These are phyloP conservation scores for Thraustochytrium sp. DNA, from an alignment of 352 stramenopile genomes.

Conservation along the genomic window DNA sequence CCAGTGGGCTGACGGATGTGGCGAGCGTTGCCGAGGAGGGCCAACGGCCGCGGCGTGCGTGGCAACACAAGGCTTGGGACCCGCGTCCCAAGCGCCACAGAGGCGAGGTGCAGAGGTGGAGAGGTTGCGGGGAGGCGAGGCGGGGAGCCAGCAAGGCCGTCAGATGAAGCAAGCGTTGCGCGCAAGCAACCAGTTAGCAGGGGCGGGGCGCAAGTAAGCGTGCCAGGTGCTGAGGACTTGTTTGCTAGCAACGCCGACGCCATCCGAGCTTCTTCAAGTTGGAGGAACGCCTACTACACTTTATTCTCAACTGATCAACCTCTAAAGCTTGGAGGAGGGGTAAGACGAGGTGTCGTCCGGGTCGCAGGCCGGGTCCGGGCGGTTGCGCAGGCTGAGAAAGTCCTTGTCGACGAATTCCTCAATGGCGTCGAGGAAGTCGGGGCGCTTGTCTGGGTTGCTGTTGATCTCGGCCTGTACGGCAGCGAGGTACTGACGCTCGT, in stretches of 20 bases:
- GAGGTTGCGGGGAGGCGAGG: too few relatives aligned
- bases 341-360: conserved; percentile 29
- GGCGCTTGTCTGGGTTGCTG: not conserved
- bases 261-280: not conserved
- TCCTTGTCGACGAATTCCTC: conserved; percentile 9
- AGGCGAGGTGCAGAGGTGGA: too few relatives aligned
- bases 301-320: not conserved
- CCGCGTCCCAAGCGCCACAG: too few relatives aligned
- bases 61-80: too few relatives aligned
- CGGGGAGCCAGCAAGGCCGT: too few relatives aligned
- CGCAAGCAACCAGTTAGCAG: too few relatives aligned
- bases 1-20: too few relatives aligned
- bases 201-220: too few relatives aligned
- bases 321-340: conserved; percentile 4
- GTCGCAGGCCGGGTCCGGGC: not conserved
- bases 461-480: not conserved
- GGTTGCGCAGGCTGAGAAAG: conserved; percentile 35
- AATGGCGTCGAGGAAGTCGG: conserved; percentile 30
- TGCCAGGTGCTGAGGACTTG: too few relatives aligned
- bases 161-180: too few relatives aligned
- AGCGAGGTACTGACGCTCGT: conserved; percentile 41
- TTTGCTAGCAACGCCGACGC: not conserved
- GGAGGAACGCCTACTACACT: not conserved
- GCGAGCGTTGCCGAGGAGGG: too few relatives aligned
- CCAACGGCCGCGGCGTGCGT: too few relatives aligned